Percentiles rank a stretch among this genome's conserved stretches.
Conservation (phyloP, 306 rosid genomes). For the Begonia loranthoides region DNA sequence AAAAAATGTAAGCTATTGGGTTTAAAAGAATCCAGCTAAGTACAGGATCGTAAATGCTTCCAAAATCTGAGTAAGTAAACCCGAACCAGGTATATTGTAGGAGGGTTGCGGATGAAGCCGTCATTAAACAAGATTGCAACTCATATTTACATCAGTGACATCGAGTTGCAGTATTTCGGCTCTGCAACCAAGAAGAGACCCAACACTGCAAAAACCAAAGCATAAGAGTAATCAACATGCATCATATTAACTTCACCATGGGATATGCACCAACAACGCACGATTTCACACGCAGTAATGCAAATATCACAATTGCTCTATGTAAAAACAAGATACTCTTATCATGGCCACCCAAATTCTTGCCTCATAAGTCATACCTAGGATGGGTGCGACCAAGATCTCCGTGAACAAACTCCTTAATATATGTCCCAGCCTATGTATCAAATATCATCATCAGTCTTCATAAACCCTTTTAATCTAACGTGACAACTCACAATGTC, state of each 20-base stretch:
- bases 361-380: slow-evolving; percentile 31
- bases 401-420: slow-evolving; percentile 91
- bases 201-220: slow-evolving; percentile 34
- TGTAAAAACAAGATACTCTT: no score
- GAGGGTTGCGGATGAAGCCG: no score
- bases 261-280: neutral
- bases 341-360: neutral
- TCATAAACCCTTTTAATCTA: neutral
- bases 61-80: neutral
- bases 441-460: slow-evolving; percentile 3
- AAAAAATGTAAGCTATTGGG: neutral
- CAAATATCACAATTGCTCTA: no score
- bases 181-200: slow-evolving; percentile 72
- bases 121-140: slow-evolving; percentile 11
- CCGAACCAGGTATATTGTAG: neutral
- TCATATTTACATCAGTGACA: slow-evolving; percentile 91
- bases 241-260: neutral
- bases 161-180: slow-evolving; percentile 86
- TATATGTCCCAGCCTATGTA: slow-evolving; percentile 86
- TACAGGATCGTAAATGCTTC: neutral
- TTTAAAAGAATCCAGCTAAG: neutral
- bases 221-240: neutral
- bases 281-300: neutral
- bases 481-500: no score
- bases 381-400: slow-evolving; percentile 93